Percentiles rank a stretch among this genome's conserved stretches.
Conservation (phyloP, 2,329 filamentous ascomycete species). For the Botrytis elliptica region DNA sequence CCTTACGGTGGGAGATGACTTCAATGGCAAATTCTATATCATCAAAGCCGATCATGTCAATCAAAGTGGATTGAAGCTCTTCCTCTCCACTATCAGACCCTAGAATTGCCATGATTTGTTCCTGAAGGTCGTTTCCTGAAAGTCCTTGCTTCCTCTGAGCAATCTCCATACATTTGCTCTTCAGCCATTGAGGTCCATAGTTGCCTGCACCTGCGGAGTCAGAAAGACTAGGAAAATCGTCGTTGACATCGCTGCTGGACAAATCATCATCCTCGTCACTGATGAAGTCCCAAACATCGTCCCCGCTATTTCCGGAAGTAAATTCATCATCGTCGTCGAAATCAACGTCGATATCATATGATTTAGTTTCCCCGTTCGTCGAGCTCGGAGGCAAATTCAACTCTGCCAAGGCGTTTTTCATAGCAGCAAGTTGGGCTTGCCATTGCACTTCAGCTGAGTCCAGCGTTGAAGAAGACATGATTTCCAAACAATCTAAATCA, state of each 20-base stretch:
- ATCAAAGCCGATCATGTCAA: conserved; percentile 88
- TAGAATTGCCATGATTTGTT: conserved; percentile 75
- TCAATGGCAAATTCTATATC: conserved; percentile 92
- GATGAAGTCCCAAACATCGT: conserved; percentile 93
- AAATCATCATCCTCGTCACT: conserved; percentile 69
- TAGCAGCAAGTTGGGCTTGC: conserved; percentile 79
- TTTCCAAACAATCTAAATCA: not conserved
- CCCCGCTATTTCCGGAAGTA: conserved; percentile 58
- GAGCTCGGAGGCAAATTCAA: conserved; percentile 52
- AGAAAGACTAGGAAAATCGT: conserved; percentile 40
- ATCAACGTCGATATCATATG: conserved; percentile 58
- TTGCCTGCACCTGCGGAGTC: conserved; percentile 32
- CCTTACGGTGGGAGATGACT: conserved; percentile 72
- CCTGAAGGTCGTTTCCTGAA: conserved; percentile 66
- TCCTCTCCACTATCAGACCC: conserved; percentile 69
- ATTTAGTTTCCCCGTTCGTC: conserved; percentile 45
- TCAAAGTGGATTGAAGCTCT: conserved; percentile 85
- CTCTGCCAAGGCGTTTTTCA: conserved; percentile 80
- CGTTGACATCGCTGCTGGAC: conserved; percentile 63
- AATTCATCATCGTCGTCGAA: conserved; percentile 62
- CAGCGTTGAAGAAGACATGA: conserved; percentile 17
- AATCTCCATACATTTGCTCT: conserved; percentile 64
- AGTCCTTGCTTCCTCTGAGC: conserved; percentile 65
- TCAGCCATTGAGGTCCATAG: conserved; percentile 70
- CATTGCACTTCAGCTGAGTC: conserved; percentile 60